Evolutionary conservation across 108 stramenopile species (phyloP).

Genomic region (Schizochytrium sp.): DNA sequence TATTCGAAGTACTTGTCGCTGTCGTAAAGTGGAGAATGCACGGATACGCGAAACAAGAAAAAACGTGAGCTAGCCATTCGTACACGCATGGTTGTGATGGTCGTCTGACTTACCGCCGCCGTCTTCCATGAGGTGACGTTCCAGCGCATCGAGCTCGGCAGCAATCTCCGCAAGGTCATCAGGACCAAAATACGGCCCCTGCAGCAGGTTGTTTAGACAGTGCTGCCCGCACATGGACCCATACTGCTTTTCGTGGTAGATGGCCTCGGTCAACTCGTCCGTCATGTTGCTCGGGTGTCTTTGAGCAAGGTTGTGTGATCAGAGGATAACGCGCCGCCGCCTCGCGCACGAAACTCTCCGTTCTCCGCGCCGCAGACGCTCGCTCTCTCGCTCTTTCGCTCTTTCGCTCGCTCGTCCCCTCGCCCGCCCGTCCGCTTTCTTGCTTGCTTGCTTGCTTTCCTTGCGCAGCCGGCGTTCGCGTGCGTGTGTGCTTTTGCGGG

Average conservation of each 20-base stretch:
- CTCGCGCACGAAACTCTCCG: no score
- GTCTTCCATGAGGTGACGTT: constrained; percentile 65
- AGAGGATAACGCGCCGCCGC: no score
- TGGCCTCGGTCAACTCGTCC: constrained; percentile 3
- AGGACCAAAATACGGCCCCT: constrained; percentile 58
- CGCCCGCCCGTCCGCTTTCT: no score
- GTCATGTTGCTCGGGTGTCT: no score
- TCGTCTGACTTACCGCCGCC: background rate
- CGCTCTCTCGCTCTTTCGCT: no score
- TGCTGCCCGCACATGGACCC: constrained; percentile 79
- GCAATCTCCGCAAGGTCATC: constrained; percentile 67
- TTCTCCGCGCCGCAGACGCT: no score
- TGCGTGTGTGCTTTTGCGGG: no score
- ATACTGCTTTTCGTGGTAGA: constrained; percentile 82
- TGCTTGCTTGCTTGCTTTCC: no score
- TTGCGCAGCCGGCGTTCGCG: no score
- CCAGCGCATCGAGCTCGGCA: constrained; percentile 66
- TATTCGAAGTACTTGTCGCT: background rate
- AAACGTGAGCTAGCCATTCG: background rate
- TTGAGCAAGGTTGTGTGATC: no score
- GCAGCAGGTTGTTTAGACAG: constrained; percentile 76
- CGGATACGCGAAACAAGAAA: background rate
- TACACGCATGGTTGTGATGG: background rate
- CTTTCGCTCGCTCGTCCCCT: no score
- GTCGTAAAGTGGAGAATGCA: background rate